Percentiles rank a stretch among this genome's conserved stretches.
phyloP scores from a whole-genome alignment of 139 green algal species.

The Yamagishiella unicocca region DNA sequence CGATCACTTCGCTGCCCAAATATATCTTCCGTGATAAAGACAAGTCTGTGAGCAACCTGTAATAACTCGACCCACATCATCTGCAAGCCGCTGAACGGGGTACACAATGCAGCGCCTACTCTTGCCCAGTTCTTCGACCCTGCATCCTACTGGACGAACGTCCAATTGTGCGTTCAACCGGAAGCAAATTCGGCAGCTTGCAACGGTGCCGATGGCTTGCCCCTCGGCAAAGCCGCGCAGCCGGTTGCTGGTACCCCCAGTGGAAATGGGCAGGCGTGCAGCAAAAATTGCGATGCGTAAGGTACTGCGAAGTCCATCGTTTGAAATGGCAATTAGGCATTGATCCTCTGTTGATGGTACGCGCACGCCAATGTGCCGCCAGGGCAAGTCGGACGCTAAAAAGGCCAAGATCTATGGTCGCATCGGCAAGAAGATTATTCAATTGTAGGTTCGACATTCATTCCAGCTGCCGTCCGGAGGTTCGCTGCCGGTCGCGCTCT shows the following conservation, averaged over 20 bases:
- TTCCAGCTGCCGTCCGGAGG: too few relatives aligned
- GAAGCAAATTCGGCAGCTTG: neutral
- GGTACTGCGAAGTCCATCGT: slow-evolving; percentile 47
- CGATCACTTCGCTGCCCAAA: too few relatives aligned
- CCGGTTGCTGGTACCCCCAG: neutral
- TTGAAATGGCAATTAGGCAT: neutral
- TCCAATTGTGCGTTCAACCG: neutral
- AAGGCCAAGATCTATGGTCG: slow-evolving; percentile 91
- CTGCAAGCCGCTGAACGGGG: too few relatives aligned
- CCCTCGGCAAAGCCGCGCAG: neutral
- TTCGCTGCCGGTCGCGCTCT: too few relatives aligned
- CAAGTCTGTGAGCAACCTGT: too few relatives aligned
- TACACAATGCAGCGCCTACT: slow-evolving; percentile 19
- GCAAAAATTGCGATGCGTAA: slow-evolving; percentile 87
- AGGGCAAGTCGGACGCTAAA: slow-evolving; percentile 79
- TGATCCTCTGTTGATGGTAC: neutral
- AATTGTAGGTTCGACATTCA: slow-evolving; percentile 53
- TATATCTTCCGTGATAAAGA: too few relatives aligned
- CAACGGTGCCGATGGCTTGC: neutral
- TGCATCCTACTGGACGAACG: neutral
- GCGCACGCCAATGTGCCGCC: neutral
- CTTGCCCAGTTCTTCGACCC: neutral
- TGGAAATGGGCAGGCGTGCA: slow-evolving; percentile 73
- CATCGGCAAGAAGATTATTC: slow-evolving; percentile 92
- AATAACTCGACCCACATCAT: too few relatives aligned